phyloP scores from a whole-genome alignment of 306 rosid species.

The Corylus avellana region DNA sequence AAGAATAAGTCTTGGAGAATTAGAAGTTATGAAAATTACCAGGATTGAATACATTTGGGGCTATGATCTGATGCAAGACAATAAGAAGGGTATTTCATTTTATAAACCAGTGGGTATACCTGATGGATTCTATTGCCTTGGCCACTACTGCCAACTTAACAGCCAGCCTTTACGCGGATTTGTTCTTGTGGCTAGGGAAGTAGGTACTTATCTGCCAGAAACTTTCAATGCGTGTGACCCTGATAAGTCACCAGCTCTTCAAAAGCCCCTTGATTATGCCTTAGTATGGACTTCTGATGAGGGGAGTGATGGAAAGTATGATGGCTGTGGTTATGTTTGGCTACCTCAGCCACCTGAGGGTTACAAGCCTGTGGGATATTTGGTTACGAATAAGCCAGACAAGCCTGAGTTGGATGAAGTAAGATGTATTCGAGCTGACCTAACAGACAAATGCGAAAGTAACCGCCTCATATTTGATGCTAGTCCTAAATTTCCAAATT shows the following conservation, averaged over 20 bases:
- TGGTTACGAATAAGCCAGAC: constrained; percentile 58
- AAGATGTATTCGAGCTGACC: constrained; percentile 74
- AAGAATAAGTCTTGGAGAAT: constrained; percentile 64
- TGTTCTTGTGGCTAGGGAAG: constrained; percentile 74
- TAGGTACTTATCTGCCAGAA: constrained; percentile 31
- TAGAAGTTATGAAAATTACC: constrained; percentile 62
- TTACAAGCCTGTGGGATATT: constrained; percentile 68
- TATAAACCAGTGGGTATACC: constrained; percentile 74
- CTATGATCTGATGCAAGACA: constrained; percentile 38
- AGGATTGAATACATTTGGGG: constrained; percentile 65
- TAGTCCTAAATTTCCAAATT: constrained; percentile 25
- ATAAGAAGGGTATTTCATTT: constrained; percentile 50
- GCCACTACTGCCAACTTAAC: constrained; percentile 74
- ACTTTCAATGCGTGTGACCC: constrained; percentile 18
- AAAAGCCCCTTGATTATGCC: constrained; percentile 65
- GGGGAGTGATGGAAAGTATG: constrained; percentile 39
- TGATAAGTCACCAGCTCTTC: constrained; percentile 51
- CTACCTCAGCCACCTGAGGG: constrained; percentile 81
- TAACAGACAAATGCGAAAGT: constrained; percentile 66
- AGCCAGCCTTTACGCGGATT: constrained; percentile 62
- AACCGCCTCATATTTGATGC: constrained; percentile 46
- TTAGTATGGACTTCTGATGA: constrained; percentile 63
- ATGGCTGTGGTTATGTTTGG: constrained; percentile 71
- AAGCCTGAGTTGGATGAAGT: constrained; percentile 75
- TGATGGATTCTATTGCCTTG: constrained; percentile 67